Base-by-base conservation (phyloP, 1,139 yeast genomes). In the Kluyveromyces sp. region DNA sequence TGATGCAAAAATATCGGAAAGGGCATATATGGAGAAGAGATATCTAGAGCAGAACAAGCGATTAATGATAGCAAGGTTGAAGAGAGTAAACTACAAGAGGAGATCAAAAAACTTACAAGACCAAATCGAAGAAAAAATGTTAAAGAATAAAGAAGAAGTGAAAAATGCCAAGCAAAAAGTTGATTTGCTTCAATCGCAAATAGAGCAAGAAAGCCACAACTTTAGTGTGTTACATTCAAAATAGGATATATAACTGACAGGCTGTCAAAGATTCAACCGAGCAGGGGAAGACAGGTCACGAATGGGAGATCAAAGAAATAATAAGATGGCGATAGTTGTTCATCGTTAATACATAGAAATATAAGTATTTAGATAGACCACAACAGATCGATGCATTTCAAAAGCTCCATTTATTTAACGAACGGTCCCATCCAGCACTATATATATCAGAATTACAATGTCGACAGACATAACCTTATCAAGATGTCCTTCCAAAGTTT, bases 381-480 rank as follows among this genome's bases (percentile, higher is more conserved):
- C 15, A 10, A 7, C 10, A 7, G 7, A 34, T 10, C 36, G 15
- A 6, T 36, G 6, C n/a, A 31, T 31, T 3, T 34, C 28, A 41
- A n/a, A 10, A 10, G n/a, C 26, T 40, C 87, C 89, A 86, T 39
- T 82, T 46, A 58, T 82, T 84, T 3, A 86, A 73, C 25, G 85
- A 72, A 50, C 94, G 73, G 63, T 88, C 96, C 95, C 95, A 88
- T 25, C 96, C 92, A 48, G 88, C 75, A 51, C 85, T 78, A 2
- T 78, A 74, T 1, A 88, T 66, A 39, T 55, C 59, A 8, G 62
- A 53, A 1, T 63, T 31, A 73, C 61, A 1, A 82, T 61, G 60
- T 86, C 95, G 49, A 85, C 76, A 47, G 83, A 71, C 81, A 88
- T 78, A 4, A 86, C 80, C 59, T 82, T 83, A 54, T 85, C 96